A percentile compares a stretch with the other conserved stretches of the same genome.
Conservation (phyloP, 1,284 basidiomycete species). For the Fomitopsis schrenkii region DNA sequence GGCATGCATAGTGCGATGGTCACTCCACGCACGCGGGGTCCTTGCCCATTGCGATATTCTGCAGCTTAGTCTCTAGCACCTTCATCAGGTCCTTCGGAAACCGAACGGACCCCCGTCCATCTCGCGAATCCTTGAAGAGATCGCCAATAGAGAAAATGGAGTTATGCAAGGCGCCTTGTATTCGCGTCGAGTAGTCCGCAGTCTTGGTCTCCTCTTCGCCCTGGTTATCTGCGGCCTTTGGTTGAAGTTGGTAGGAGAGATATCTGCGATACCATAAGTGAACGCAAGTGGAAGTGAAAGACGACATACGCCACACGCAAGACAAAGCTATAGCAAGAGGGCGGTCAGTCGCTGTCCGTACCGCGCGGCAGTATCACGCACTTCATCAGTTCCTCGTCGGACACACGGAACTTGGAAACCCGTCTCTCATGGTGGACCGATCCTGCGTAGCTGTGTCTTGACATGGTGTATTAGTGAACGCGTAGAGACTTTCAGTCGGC, state of each 20-base stretch:
- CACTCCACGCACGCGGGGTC: conserved; percentile 67
- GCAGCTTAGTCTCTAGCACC: conserved; percentile 80
- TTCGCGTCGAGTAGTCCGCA: conserved; percentile 57
- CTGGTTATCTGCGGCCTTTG: conserved; percentile 46
- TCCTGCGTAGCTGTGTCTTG: conserved; percentile 67
- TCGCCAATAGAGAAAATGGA: conserved; percentile 78
- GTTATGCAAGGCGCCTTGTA: conserved; percentile 67
- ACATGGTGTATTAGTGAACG: conserved; percentile 33
- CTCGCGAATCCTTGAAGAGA: conserved; percentile 72
- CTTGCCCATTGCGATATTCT: conserved; percentile 89
- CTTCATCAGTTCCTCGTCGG: conserved; percentile 82
- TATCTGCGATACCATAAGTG: conserved; percentile 39
- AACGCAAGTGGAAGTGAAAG: conserved; percentile 9
- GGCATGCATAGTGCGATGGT: not conserved
- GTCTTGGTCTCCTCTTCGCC: conserved; percentile 47
- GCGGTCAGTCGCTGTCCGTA: conserved; percentile 8
- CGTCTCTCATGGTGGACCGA: conserved; percentile 58
- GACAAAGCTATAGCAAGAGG: conserved; percentile 50
- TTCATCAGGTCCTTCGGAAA: conserved; percentile 93
- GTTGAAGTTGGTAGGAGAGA: conserved; percentile 64
- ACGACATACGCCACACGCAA: conserved; percentile 71
- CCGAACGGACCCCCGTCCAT: conserved; percentile 78
- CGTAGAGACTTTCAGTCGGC: not conserved
- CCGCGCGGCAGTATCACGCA: conserved; percentile 33
- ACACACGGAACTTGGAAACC: conserved; percentile 67